A percentile compares a stretch with the other conserved stretches of the same genome.
These are phyloP conservation scores for Trichoderma asperelloides DNA, from an alignment of 495 filamentous ascomycete genomes.

Conservation along the genomic window DNA sequence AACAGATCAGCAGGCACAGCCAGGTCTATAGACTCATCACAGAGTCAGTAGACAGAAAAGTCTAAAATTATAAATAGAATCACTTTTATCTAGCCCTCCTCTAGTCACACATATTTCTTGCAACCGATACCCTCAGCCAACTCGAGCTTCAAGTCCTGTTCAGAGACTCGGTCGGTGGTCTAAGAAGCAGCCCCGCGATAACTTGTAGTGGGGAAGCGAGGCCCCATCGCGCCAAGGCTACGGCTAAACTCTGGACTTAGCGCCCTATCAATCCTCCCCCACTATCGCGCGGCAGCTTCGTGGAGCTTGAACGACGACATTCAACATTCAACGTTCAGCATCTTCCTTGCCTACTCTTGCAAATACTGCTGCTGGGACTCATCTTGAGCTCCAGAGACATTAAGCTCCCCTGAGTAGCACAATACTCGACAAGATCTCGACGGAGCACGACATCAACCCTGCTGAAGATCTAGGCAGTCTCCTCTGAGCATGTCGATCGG, in stretches of 20 bases:
- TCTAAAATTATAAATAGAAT: too few relatives aligned
- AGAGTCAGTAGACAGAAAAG: too few relatives aligned
- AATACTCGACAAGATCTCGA: not conserved
- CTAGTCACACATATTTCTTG: too few relatives aligned
- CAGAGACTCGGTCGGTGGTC: too few relatives aligned
- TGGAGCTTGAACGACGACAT: not conserved
- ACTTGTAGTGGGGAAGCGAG: too few relatives aligned
- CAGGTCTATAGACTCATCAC: too few relatives aligned
- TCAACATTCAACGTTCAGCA: not conserved
- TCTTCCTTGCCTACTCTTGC: not conserved
- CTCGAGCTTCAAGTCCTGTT: too few relatives aligned
- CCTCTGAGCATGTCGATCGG: not conserved
- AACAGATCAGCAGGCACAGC: too few relatives aligned
- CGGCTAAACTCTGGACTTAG: not conserved
- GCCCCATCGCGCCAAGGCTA: not conserved
- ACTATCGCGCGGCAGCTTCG: not conserved
- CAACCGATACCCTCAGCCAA: too few relatives aligned
- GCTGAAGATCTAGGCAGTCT: not conserved
- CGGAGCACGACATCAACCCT: not conserved
- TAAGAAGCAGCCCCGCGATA: too few relatives aligned
- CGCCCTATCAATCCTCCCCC: not conserved
- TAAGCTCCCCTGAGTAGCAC: not conserved
- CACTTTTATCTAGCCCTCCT: too few relatives aligned
- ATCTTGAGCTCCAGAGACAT: not conserved
- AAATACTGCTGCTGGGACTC: not conserved